Evolutionary conservation across 2,329 filamentous ascomycete genomes (phyloP).

Genomic region (Microcera coccophila): DNA sequence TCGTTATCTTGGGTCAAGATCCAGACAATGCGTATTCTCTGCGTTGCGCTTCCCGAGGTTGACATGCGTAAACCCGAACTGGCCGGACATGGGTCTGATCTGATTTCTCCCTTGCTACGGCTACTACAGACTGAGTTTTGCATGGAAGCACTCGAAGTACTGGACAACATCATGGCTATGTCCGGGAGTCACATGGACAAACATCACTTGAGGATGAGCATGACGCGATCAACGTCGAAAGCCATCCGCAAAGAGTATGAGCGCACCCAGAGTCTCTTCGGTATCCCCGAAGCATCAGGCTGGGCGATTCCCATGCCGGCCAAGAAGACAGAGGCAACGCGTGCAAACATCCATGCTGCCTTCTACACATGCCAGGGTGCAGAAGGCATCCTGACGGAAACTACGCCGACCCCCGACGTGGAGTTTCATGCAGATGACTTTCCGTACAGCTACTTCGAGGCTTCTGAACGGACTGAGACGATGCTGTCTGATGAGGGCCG

Average conservation of each 20-base stretch:
- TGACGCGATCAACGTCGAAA: conserved; percentile 83
- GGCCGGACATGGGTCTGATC: conserved; percentile 83
- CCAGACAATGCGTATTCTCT: conserved; percentile 87
- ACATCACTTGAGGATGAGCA: conserved; percentile 95
- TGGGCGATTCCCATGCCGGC: conserved; percentile 96
- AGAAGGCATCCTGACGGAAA: conserved; percentile 54
- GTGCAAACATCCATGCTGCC: conserved; percentile 89
- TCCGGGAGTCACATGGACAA: conserved; percentile 88
- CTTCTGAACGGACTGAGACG: conserved; percentile 72
- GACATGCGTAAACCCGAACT: conserved; percentile 92
- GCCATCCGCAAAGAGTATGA: conserved; percentile 92
- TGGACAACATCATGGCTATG: conserved; percentile 95
- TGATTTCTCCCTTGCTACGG: conserved; percentile 87
- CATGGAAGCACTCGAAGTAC: conserved; percentile 82
- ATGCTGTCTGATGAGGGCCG: conserved; percentile 86
- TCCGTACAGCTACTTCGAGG: conserved; percentile 72
- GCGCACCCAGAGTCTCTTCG: conserved; percentile 88
- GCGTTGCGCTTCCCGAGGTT: conserved; percentile 78
- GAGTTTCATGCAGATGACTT: conserved; percentile 92
- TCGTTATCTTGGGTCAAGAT: conserved; percentile 84
- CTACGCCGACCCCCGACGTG: conserved; percentile 74
- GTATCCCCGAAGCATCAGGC: conserved; percentile 90
- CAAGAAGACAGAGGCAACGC: conserved; percentile 78
- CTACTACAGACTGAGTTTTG: conserved; percentile 91
- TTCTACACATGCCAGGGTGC: conserved; percentile 87